Base-by-base conservation (phyloP, 2,329 filamentous ascomycete species). In the Albifimbria verrucaria region DNA sequence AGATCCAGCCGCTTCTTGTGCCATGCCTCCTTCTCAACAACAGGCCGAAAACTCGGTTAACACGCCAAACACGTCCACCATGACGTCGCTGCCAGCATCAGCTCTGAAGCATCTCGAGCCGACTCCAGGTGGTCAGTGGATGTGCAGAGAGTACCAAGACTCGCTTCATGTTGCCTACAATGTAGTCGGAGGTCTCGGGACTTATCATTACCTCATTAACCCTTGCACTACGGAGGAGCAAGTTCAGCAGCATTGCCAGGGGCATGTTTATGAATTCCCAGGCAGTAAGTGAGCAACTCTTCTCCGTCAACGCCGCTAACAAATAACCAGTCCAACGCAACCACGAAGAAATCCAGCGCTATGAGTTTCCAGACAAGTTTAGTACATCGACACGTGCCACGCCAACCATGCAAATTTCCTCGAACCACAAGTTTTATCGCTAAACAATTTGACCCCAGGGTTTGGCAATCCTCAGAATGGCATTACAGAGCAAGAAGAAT, bases 31-130 rank as follows among this genome's bases (percentile, higher is more conserved):
- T n/a, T n/a, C n/a, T n/a, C n/a, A n/a, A n/a, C n/a, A n/a, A n/a
- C n/a, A n/a, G n/a, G n/a, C n/a, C n/a, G n/a, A n/a, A n/a, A n/a
- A n/a, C n/a, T n/a, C n/a, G n/a, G n/a, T n/a, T n/a, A n/a, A n/a
- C n/a, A n/a, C n/a, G n/a, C n/a, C n/a, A n/a, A n/a, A n/a, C n/a
- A n/a, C n/a, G n/a, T n/a, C n/a, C n/a, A n/a, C n/a, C n/a, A n/a
- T n/a, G n/a, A n/a, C n/a, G n/a, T n/a, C 55, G 20, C 26, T 51
- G 26, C 28, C 9, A 11, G 42, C 36, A 32, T 42, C 49, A 43
- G 57, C 50, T 21, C 41, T 56, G 44, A 26, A 50, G 42, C 54
- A 52, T 36, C 50, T 60, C 45, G 57, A 52, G 26, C 52, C 55
- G 25, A 21, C 23, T 47, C 20, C 54, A 18, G 57, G 55, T 22